Base-by-base conservation (phyloP, 2,329 filamentous ascomycete species). In the Penicillium oxalicum region DNA sequence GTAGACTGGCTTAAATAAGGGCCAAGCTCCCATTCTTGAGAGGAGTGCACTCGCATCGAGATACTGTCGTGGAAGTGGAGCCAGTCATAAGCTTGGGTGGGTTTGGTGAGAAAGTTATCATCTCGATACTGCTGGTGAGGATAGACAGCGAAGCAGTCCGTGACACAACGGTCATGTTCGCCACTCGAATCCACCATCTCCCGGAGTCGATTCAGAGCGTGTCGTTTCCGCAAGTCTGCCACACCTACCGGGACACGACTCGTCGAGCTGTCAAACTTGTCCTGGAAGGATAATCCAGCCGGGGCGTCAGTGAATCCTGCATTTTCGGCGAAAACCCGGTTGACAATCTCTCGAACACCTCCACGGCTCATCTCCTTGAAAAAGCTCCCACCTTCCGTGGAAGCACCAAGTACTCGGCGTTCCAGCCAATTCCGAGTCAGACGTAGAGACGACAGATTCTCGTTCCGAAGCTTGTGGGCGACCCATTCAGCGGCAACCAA, bases 121-220 rank as follows among this genome's bases (percentile, higher is more conserved):
- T 98, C 93, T 71, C 96, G 94, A 70, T 87, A 98, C 18, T 90
- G 84, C 59, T 90, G 87, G 37, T 82, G 83, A 0, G 91, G 90
- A 66, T 95, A 98, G 56, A 87, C 80, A 24, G 86, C 77, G 63
- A 96, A 95, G 59, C 94, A 85, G 53, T 97, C 79, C 9, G 76
- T 76, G 41, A 82, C 69, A 57, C 83, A 79, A 36, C 80, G 76
- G 61, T 85, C 82, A 38, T 77, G 75, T 32, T 85, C 82, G 13
- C 81, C 82, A 56, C 76, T 78, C 7, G 79, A 79, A 58, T 84
- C 78, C 13, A 84, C 70, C 72, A 84, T 80, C 58, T 84, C 79
- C 40, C 79, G 72, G 9, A 85, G 65, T 39, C 77, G 72, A 25
- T 74, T 71, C 61, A 81, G 80, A n/a, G 79, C 79, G 53, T 75